Conservation (phyloP, 371 early-diverging fungal species). For the Saksenaea vasiformis region DNA sequence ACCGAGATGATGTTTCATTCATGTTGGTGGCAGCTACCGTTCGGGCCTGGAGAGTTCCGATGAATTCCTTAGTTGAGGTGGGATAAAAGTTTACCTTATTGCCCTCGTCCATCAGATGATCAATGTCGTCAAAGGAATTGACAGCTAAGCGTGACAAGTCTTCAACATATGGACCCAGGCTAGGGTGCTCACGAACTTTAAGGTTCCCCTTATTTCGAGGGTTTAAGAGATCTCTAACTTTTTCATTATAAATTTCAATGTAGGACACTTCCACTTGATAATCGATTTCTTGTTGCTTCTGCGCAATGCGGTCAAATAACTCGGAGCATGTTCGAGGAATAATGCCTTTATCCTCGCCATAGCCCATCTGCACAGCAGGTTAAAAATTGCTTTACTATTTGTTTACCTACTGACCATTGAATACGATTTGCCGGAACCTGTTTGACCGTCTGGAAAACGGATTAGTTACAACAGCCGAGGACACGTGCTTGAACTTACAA, state of each 20-base stretch:
- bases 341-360: constrained; percentile 80
- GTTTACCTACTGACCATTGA: constrained; percentile 67
- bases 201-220: constrained; percentile 78
- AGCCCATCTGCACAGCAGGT: constrained; percentile 54
- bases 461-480: background rate
- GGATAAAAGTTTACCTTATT: constrained; percentile 59
- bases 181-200: constrained; percentile 88
- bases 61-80: background rate
- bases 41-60: constrained; percentile 53
- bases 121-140: constrained; percentile 74
- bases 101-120: constrained; percentile 85
- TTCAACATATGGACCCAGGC: constrained; percentile 91
- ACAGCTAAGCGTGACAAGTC: constrained; percentile 86
- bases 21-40: constrained; percentile 96
- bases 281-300: constrained; percentile 47
- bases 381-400: background rate
- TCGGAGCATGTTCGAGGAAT: constrained; percentile 82
- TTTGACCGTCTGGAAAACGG: constrained; percentile 74
- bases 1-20: constrained; percentile 93
- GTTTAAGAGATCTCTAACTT: constrained; percentile 88
- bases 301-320: constrained; percentile 70
- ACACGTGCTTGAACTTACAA: constrained; percentile 47
- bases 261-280: constrained; percentile 84
- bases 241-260: constrained; percentile 87
- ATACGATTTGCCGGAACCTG: constrained; percentile 84